Percentiles rank a stretch among this genome's conserved stretches.
These are phyloP conservation scores for Trichosporon asahii DNA, from an alignment of 1,284 basidiomycete species.

Conservation along the genomic window DNA sequence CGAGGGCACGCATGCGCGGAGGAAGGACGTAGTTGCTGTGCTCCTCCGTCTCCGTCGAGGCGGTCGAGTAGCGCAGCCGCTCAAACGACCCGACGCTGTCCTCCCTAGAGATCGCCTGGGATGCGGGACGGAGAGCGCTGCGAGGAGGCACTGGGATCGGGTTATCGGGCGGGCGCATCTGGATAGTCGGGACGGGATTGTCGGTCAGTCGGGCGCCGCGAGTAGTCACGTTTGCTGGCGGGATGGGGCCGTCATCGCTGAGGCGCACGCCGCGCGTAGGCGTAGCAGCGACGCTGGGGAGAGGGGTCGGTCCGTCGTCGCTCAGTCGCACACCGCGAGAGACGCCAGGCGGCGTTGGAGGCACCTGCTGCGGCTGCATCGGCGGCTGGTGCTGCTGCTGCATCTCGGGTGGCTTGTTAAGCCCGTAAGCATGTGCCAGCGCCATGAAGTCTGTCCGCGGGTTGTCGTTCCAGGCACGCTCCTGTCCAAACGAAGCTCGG, in stretches of 20 bases:
- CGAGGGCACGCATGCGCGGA: constrained; percentile 5
- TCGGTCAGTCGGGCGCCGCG: background rate
- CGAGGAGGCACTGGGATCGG: background rate
- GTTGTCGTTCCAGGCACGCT: background rate
- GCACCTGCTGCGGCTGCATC: constrained; percentile 4
- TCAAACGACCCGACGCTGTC: constrained; percentile 8
- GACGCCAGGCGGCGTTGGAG: background rate
- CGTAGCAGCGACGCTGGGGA: background rate
- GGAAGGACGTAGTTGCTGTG: constrained; percentile 5
- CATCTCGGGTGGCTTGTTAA: background rate
- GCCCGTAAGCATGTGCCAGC: background rate
- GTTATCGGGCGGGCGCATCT: background rate
- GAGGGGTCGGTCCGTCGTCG: background rate
- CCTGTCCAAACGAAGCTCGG: background rate
- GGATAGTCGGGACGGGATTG: constrained; percentile 1
- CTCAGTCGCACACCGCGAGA: background rate
- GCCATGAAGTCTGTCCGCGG: background rate
- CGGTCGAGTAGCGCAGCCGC: constrained; percentile 4
- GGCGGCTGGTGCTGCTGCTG: constrained; percentile 5
- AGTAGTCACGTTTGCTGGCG: background rate
- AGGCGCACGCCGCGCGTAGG: background rate
- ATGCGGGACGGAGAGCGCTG: background rate
- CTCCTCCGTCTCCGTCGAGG: constrained; percentile 5
- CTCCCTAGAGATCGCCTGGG: background rate
- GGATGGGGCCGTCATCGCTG: background rate